Conservation (phyloP, 75 land plant species). For the Pinus taeda region DNA sequence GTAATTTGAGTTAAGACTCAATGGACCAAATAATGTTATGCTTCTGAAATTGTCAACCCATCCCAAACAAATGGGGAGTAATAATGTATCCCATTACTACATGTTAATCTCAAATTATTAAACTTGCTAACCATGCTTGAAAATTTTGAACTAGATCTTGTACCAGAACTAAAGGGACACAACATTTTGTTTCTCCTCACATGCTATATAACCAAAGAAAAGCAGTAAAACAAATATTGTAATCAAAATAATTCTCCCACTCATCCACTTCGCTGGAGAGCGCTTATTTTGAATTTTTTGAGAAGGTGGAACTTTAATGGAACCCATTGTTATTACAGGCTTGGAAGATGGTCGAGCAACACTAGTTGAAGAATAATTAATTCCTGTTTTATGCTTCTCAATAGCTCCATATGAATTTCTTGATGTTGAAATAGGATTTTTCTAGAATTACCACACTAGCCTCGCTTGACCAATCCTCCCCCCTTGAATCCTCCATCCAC, state of each 20-base stretch:
- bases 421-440: conserved; percentile 43
- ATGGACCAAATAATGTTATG: too few relatives aligned
- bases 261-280: conserved; percentile 42
- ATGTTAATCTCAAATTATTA: too few relatives aligned
- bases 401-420: conserved; percentile 70
- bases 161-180: too few relatives aligned
- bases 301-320: neutral
- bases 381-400: conserved; percentile 15
- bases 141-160: too few relatives aligned
- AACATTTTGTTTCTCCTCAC: too few relatives aligned
- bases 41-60: too few relatives aligned
- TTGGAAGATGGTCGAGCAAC: neutral
- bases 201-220: too few relatives aligned
- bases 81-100: too few relatives aligned
- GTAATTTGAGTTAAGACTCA: too few relatives aligned
- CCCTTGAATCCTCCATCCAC: conserved; percentile 72
- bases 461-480: conserved; percentile 28
- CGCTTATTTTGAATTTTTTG: neutral
- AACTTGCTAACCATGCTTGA: too few relatives aligned
- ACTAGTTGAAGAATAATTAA: neutral
- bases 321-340: conserved; percentile 4
- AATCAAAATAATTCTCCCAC: conserved; percentile 42
- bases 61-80: accelerated
- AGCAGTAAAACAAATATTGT: too few relatives aligned
- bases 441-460: conserved; percentile 44